Evolutionary conservation across 1,139 yeast genomes (phyloP).

Genomic region (Sugiyamaella sp.): DNA sequence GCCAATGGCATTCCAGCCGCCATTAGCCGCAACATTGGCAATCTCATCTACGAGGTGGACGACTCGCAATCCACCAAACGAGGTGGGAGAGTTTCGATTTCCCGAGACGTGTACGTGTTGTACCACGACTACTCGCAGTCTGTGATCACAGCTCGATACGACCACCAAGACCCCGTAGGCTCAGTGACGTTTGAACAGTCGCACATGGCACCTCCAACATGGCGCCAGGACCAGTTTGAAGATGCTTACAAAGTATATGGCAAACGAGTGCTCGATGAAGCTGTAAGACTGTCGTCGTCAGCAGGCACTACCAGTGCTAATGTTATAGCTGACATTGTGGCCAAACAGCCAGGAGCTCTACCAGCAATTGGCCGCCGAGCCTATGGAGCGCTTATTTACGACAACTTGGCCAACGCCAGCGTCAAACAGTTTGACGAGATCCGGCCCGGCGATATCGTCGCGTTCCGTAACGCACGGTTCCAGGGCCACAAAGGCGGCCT

Average conservation of each 20-base stretch:
- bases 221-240: constrained; percentile 55
- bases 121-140: constrained; percentile 76
- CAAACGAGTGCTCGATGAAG: constrained; percentile 34
- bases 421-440: constrained; percentile 64
- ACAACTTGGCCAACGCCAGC: constrained; percentile 60
- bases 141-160: constrained; percentile 55
- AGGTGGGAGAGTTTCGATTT: constrained; percentile 53
- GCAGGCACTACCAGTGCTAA: constrained; percentile 29
- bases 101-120: constrained; percentile 71
- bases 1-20: constrained; percentile 60
- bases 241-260: constrained; percentile 51
- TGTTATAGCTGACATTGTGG: constrained; percentile 42
- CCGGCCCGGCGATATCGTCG: constrained; percentile 80
- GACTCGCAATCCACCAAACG: constrained; percentile 59
- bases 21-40: constrained; percentile 50
- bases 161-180: constrained; percentile 56
- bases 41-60: constrained; percentile 63
- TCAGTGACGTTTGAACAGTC: constrained; percentile 53
- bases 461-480: constrained; percentile 74
- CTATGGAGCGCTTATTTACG: constrained; percentile 73
- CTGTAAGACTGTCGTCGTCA: constrained; percentile 34
- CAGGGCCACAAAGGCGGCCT: constrained; percentile 63
- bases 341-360: constrained; percentile 47
- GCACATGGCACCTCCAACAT: constrained; percentile 51
- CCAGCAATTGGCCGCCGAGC: constrained; percentile 68